Conservation (phyloP, 495 filamentous ascomycete species). For the Hypomontagnella submonticulosa region DNA sequence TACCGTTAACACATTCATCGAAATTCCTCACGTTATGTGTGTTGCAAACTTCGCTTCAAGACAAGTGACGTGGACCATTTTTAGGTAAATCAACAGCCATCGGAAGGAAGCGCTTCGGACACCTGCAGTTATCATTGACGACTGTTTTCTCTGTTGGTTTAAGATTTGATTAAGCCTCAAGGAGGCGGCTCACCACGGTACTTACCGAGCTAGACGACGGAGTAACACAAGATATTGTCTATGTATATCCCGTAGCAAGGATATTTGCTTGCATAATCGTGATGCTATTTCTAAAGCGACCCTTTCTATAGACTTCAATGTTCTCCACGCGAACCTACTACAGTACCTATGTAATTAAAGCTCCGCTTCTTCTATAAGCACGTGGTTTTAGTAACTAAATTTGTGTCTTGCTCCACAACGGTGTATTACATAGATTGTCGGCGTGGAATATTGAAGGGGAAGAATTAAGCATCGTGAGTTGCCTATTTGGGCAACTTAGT, state of each 20-base stretch:
- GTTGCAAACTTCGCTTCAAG: conserved; percentile 6
- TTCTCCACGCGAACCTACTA: not conserved
- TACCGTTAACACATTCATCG: conserved; percentile 1
- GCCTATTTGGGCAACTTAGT: conserved; percentile 15
- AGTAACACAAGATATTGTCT: not conserved
- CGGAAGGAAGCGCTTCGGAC: conserved; percentile 4
- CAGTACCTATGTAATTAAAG: too few relatives aligned
- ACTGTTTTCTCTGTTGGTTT: too few relatives aligned
- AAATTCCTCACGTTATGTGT: conserved; percentile 12
- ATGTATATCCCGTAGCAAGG: not conserved
- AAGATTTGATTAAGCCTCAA: not conserved
- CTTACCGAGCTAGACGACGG: not conserved
- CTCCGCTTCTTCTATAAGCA: too few relatives aligned
- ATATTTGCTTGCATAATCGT: not conserved
- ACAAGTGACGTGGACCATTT: conserved; percentile 2
- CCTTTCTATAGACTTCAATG: not conserved
- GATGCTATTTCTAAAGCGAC: conserved; percentile 6
- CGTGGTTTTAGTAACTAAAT: too few relatives aligned
- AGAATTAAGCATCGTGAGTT: conserved; percentile 22
- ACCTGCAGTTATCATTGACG: too few relatives aligned
- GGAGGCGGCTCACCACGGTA: conserved; percentile 3
- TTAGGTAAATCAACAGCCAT: not conserved
- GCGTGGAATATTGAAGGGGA: conserved; percentile 13
- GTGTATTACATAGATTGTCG: not conserved
- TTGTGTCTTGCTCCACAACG: too few relatives aligned